These are phyloP conservation scores for Brettanomyces custersianus DNA, from an alignment of 805 yeast genomes.

Conservation along the genomic window DNA sequence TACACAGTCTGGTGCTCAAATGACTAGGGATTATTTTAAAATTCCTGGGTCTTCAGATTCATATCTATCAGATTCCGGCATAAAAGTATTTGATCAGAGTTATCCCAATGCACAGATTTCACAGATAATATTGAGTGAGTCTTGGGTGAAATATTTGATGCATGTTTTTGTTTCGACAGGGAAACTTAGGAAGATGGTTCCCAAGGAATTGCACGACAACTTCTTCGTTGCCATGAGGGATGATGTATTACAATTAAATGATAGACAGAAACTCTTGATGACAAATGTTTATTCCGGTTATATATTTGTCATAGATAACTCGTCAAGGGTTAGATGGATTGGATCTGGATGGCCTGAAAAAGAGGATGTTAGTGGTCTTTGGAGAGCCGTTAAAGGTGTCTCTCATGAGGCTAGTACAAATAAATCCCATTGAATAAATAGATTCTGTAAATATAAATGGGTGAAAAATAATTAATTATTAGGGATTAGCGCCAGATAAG, in stretches of 20 bases:
- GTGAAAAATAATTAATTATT: not conserved
- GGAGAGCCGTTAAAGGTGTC: conserved; percentile 58
- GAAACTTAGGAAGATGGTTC: conserved; percentile 16
- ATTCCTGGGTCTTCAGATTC: conserved; percentile 31
- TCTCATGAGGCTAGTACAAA: conserved; percentile 33
- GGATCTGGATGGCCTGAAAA: conserved; percentile 72
- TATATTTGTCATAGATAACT: conserved; percentile 65
- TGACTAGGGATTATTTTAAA: conserved; percentile 53
- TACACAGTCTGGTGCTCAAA: conserved; percentile 61
- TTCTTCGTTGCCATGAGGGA: conserved; percentile 57
- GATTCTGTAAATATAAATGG: not conserved
- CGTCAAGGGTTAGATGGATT: conserved; percentile 81
- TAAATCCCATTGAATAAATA: conserved; percentile 3
- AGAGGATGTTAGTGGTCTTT: conserved; percentile 53
- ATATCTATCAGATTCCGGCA: conserved; percentile 33
- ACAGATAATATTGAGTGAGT: conserved; percentile 71
- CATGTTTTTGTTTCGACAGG: conserved; percentile 46
- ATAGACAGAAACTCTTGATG: conserved; percentile 51
- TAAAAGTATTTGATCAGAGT: conserved; percentile 28
- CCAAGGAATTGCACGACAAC: conserved; percentile 30
- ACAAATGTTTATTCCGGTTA: conserved; percentile 80
- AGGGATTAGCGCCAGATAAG: not conserved
- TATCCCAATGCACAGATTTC: conserved; percentile 59
- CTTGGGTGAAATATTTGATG: conserved; percentile 55
- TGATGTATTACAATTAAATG: conserved; percentile 43